Evolutionary conservation across 148 eudicot genomes (phyloP).

Genomic region (Chenopodium album): DNA sequence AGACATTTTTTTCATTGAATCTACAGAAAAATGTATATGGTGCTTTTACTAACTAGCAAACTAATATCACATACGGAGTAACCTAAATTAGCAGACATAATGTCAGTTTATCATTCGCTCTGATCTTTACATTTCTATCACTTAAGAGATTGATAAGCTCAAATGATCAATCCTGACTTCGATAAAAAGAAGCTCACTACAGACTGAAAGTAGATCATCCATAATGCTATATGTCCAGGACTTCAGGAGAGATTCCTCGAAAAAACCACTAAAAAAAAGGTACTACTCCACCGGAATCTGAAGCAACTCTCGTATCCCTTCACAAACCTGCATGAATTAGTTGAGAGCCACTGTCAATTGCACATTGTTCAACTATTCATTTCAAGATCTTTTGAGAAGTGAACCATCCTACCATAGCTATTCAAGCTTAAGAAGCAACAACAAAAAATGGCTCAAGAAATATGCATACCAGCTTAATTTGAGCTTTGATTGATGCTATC

Average conservation of each 20-base stretch:
- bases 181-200: not conserved
- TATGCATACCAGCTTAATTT: constrained; percentile 75
- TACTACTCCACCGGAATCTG: constrained; percentile 38
- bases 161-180: not conserved
- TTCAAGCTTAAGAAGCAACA: not conserved
- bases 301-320: constrained; percentile 77
- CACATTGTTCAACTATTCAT: not conserved
- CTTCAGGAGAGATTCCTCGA: not conserved
- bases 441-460: not conserved
- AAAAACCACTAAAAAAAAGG: not conserved
- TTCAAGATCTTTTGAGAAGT: not conserved
- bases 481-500: constrained; percentile 77
- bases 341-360: not conserved
- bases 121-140: constrained; percentile 7
- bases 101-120: not conserved
- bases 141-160: not conserved
- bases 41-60: not conserved
- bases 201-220: constrained; percentile 3
- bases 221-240: not conserved
- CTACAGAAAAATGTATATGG: not conserved
- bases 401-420: not conserved
- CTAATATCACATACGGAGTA: not conserved
- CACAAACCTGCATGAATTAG: constrained; percentile 58
- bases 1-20: not conserved
- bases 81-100: not conserved